Evolutionary conservation across 768 basidiomycete species (phyloP), one percentile per base, ranked within the genome.

Genomic region (Mrakia blollopis): DNA sequence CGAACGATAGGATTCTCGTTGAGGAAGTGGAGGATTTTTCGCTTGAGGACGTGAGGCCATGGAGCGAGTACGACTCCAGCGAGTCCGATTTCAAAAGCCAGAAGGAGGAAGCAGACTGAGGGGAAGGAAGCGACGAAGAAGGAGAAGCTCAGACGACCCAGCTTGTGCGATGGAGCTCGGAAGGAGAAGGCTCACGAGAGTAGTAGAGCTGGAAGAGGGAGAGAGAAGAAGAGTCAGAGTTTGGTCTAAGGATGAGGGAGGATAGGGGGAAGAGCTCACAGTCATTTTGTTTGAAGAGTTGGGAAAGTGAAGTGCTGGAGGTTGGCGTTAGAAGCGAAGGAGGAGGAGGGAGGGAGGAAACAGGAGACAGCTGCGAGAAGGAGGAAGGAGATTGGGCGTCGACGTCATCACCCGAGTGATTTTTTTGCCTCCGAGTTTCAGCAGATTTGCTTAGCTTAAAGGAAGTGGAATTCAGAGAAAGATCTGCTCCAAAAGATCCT

Each of bases 101-200:
- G 77, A 7, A 78, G 65, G 57, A 78, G 68, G 67, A 78, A 78
- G 73, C 77, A 77, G 25, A 76, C 69, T 69, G 68, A 57, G 21
- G 41, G 30, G 13, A 30, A 52, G 14, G 16, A n/a, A 41, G 25
- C n/a, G n/a, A n/a, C n/a, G 18, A 25, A 32, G 50, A n/a, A 2
- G 44, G 44, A 70, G n/a, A 44, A 50, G 68, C 11, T n/a, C n/a
- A 18, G 41, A 69, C 18, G 68, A n/a, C n/a, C n/a, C n/a, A n/a
- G 47, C 47, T 50, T 18, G 47, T 50, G 47, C 13, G 70, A 30
- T 39, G 72, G 72, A 25, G 67, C 37, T 16, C 30, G 44, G 35
- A 44, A 5, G 30, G 54, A 63, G 63, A 54, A 21, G 47, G 47
- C 47, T 50, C 47, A 75, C 74, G 74, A 37, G 74, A 75, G 74